phyloP scores from a whole-genome alignment of 371 early-diverging fungal species.

The Cokeromyces recurvatus region DNA sequence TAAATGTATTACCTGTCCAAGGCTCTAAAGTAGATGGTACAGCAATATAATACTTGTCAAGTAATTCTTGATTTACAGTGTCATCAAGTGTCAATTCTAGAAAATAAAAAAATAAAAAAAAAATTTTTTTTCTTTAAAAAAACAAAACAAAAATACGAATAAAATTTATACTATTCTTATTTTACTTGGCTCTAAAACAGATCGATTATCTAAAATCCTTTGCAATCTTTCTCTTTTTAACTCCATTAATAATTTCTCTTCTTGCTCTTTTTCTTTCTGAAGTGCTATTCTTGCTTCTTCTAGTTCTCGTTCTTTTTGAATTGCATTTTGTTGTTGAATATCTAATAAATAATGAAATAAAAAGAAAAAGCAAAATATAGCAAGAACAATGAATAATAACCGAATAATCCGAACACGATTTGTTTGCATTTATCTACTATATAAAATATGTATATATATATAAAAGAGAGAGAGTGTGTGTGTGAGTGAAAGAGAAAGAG shows the following conservation, averaged over 20 bases:
- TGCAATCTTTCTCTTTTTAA: constrained; percentile 7
- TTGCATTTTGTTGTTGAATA: constrained; percentile 11
- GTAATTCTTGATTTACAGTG: constrained; percentile 5
- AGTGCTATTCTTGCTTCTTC: not conserved
- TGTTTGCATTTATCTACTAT: too few species aligned
- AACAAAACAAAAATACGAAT: too few species aligned
- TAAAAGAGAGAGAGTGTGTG: too few species aligned
- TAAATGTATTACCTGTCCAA: constrained; percentile 16
- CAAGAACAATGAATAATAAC: constrained; percentile 11
- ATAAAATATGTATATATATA: too few species aligned
- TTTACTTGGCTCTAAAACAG: constrained; percentile 22
- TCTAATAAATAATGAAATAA: constrained; percentile 13
- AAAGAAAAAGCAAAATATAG: constrained; percentile 8
- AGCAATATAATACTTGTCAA: constrained; percentile 16
- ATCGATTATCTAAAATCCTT: constrained; percentile 11
- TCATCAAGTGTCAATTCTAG: constrained; percentile 15
- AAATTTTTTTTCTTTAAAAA: too few species aligned
- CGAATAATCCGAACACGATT: constrained; percentile 5
- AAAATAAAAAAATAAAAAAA: not conserved
- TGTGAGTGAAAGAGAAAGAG: too few species aligned
- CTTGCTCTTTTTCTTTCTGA: constrained; percentile 5
- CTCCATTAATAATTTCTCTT: constrained; percentile 4
- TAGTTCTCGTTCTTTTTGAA: constrained; percentile 17
- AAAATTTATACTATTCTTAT: too few species aligned
- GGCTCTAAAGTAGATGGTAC: constrained; percentile 15